Conservation (phyloP, 2,329 filamentous ascomycete species). For the Drechslerella coelobrocha region DNA sequence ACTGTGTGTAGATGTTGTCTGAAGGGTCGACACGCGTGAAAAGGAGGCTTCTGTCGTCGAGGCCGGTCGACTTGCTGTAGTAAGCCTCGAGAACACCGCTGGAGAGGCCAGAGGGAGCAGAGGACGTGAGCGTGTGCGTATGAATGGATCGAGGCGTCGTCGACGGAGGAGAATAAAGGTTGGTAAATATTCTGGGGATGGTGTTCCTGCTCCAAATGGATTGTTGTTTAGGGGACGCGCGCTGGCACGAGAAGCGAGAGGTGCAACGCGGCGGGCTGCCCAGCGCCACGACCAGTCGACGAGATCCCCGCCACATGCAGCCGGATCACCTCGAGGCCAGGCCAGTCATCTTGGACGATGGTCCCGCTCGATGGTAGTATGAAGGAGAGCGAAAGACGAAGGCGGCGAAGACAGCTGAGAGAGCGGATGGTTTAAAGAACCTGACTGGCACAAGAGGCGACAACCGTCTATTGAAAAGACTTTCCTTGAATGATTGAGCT, state of each 20-base stretch:
- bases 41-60: not conserved
- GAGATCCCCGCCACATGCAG: conserved; percentile 40
- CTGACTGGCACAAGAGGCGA: too few species aligned
- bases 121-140: too few species aligned
- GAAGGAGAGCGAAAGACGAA: conserved; percentile 1
- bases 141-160: not conserved
- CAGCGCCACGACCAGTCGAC: conserved; percentile 16
- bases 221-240: conserved; percentile 29
- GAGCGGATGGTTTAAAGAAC: not conserved
- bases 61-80: not conserved
- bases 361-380: too few species aligned
- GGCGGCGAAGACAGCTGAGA: not conserved
- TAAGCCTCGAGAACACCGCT: not conserved
- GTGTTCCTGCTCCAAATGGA: not conserved
- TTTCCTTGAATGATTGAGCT: not conserved
- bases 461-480: too few species aligned
- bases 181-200: not conserved
- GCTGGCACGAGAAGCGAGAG: not conserved
- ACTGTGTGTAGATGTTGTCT: too few species aligned
- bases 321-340: not conserved
- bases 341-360: too few species aligned
- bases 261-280: conserved; percentile 1
- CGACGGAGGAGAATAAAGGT: not conserved
- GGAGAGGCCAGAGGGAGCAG: too few species aligned
- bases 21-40: too few species aligned